Base-by-base conservation (phyloP, 2,329 filamentous ascomycete species). In the Nemania sp. region DNA sequence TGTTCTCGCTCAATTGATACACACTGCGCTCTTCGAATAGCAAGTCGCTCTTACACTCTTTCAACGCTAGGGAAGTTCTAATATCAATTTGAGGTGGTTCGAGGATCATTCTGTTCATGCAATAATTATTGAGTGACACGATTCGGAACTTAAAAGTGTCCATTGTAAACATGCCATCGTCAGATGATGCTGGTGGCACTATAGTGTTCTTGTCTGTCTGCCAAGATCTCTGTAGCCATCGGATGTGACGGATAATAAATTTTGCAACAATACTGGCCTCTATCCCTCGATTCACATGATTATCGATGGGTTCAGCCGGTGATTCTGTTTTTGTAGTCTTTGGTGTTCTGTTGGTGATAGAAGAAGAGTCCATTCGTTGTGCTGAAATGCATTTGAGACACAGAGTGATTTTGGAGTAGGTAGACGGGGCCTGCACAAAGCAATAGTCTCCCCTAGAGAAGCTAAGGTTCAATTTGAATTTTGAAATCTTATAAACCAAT, bases 181-280 rank as follows among this genome's bases (percentile, higher is more conserved):
- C 53, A 15, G 31, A 40, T 30, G 23, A 56, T 49, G 33, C 31
- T 14, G n/a, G 45, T 52, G 49, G 45, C 39, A 31, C 49, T 44
- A 56, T 17, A 14, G 43, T n/a, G n/a, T n/a, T 3, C 31, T 56
- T 44, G 53, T 44, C 28, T 52, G 52, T 56, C 53, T 56, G 6
- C 8, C 15, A 39, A 30, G 31, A 41, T 47, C 22, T 46, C 37
- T 31, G 36, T 11, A 17, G 8, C 31, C 28, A 20, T 26, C 17
- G 30, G 42, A 54, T 51, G 19, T 17, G n/a, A 22, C 30, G 17
- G 20, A 17, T 22, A 24, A 31, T n/a, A n/a, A 15, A 19, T 36
- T 31, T 30, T 6, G 12, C 12, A 12, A 14, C 20, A 37, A 36
- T n/a, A 24, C n/a, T 33, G n/a, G 5, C 11, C n/a, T 9, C 3